Percentiles rank a stretch among this genome's conserved stretches.
These are phyloP conservation scores for Alternaria sp. DNA, from an alignment of 2,329 filamentous ascomycete species.

Conservation along the genomic window DNA sequence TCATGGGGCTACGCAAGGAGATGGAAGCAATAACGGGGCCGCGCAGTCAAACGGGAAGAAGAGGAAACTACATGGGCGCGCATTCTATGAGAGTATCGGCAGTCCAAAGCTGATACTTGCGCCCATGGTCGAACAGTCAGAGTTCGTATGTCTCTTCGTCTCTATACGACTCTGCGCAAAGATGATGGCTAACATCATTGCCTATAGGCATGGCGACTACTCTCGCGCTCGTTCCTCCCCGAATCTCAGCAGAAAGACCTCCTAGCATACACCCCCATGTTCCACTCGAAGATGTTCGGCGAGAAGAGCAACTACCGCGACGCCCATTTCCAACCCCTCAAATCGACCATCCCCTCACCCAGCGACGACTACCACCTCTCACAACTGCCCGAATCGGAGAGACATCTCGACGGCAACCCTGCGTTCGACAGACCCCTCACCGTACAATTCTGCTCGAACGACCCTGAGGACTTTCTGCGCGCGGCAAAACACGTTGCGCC, in stretches of 20 bases:
- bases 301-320: slow-evolving; percentile 78
- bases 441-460: slow-evolving; percentile 95
- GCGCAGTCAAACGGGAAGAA: slow-evolving; percentile 17
- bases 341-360: slow-evolving; percentile 44
- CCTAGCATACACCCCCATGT: slow-evolving; percentile 93
- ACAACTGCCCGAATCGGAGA: slow-evolving; percentile 34
- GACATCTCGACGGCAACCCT: slow-evolving; percentile 82
- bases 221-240: slow-evolving; percentile 89
- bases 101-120: slow-evolving; percentile 89
- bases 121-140: slow-evolving; percentile 98
- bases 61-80: slow-evolving; percentile 77
- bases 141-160: slow-evolving; percentile 73
- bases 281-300: slow-evolving; percentile 87
- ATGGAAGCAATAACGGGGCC: slow-evolving; percentile 5
- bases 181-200: slow-evolving; percentile 12
- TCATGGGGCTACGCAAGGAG: background rate
- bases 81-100: slow-evolving; percentile 94
- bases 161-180: no score
- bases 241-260: slow-evolving; percentile 63
- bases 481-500: slow-evolving; percentile 81
- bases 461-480: slow-evolving; percentile 77
- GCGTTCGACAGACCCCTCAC: slow-evolving; percentile 85
- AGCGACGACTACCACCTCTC: slow-evolving; percentile 44
- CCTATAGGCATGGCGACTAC: slow-evolving; percentile 90
- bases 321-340: slow-evolving; percentile 77